These are phyloP conservation scores for Saccharomyces hybrid DNA, from an alignment of 1,139 yeast genomes.

Conservation along the genomic window DNA sequence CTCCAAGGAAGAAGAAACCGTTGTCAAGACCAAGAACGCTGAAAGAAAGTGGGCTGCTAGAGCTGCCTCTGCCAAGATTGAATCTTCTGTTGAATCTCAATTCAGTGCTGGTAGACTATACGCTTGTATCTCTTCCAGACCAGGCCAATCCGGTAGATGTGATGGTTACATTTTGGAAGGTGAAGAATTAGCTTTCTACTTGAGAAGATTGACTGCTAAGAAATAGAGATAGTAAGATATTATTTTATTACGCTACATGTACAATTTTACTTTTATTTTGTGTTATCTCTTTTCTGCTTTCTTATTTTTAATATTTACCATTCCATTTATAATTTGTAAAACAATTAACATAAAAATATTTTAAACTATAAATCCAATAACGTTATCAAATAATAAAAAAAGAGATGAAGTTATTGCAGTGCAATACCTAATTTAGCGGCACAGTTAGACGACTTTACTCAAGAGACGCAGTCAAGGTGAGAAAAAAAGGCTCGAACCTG, in stretches of 20 bases:
- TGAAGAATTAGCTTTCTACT: conserved; percentile 99
- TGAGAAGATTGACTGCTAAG: conserved; percentile 98
- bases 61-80: conserved; percentile 76
- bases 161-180: conserved; percentile 99
- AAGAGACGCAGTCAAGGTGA: not conserved
- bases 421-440: too few relatives aligned
- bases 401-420: not conserved
- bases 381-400: too few relatives aligned
- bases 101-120: conserved; percentile 97
- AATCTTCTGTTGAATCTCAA: conserved; percentile 86
- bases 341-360: not conserved
- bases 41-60: conserved; percentile 90
- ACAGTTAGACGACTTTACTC: not conserved
- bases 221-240: conserved; percentile 44
- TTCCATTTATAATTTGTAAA: conserved; percentile 1
- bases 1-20: conserved; percentile 44
- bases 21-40: conserved; percentile 67
- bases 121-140: conserved; percentile 98
- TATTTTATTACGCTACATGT: not conserved
- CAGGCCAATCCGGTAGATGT: conserved; percentile 99
- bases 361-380: not conserved
- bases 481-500: not conserved
- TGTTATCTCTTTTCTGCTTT: not conserved
- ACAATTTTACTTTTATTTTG: not conserved
- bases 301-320: not conserved